A percentile compares a stretch with the other conserved stretches of the same genome.
phyloP scores from a whole-genome alignment of 768 basidiomycete genomes.

The Podaxis rugospora region DNA sequence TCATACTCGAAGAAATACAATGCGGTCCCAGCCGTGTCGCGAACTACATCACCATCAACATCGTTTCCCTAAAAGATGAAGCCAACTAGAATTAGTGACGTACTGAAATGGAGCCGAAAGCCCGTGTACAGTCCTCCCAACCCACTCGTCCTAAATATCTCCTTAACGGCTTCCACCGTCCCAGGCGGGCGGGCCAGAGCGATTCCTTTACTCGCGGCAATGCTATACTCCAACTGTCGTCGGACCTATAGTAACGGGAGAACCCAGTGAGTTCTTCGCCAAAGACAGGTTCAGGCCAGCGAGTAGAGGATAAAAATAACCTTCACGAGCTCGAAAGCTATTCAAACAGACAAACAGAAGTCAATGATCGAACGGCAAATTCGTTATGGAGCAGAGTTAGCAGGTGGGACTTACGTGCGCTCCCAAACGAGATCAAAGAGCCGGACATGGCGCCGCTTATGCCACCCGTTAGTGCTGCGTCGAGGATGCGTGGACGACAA shows the following conservation, averaged over 20 bases:
- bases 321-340: conserved; percentile 94
- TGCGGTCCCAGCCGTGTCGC: conserved; percentile 86
- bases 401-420: conserved; percentile 65
- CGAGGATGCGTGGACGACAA: conserved; percentile 51
- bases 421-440: conserved; percentile 82
- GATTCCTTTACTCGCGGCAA: conserved; percentile 75
- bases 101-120: conserved; percentile 82
- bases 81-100: conserved; percentile 19
- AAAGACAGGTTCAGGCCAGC: background rate
- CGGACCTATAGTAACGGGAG: conserved; percentile 55
- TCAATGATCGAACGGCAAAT: conserved; percentile 1
- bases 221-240: conserved; percentile 87
- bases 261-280: conserved; percentile 6
- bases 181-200: conserved; percentile 72
- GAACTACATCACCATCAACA: conserved; percentile 42
- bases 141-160: conserved; percentile 67
- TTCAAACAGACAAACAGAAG: background rate
- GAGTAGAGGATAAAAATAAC: conserved; percentile 30
- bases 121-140: conserved; percentile 74
- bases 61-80: conserved; percentile 2
- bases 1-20: conserved; percentile 96
- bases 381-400: background rate
- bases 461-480: conserved; percentile 75
- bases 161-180: conserved; percentile 72
- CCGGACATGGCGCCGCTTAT: conserved; percentile 87